phyloP scores from a whole-genome alignment of 2,329 filamentous ascomycete species.

The Colletotrichum aenigma region DNA sequence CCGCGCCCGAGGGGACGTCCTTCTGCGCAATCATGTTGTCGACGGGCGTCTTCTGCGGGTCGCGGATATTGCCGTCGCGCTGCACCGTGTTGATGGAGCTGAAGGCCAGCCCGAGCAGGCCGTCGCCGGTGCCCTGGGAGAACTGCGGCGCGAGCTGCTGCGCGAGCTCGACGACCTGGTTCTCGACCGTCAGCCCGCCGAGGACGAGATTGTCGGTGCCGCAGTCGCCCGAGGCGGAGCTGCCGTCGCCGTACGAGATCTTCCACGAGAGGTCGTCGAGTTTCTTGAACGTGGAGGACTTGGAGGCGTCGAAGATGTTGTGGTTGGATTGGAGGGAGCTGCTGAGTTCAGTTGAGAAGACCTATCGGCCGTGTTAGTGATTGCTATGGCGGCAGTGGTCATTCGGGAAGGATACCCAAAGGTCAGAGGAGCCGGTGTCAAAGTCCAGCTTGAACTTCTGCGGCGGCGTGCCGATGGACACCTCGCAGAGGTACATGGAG shows the following conservation, averaged over 20 bases:
- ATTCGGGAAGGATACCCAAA: slow-evolving; percentile 70
- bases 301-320: slow-evolving; percentile 38
- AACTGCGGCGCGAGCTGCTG: slow-evolving; percentile 63
- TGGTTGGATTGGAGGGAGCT: slow-evolving; percentile 41
- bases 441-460: slow-evolving; percentile 74
- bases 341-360: slow-evolving; percentile 33
- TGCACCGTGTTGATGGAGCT: slow-evolving; percentile 67
- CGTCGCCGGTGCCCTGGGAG: slow-evolving; percentile 62
- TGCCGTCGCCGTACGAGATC: slow-evolving; percentile 72
- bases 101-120: slow-evolving; percentile 74
- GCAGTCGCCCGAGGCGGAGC: slow-evolving; percentile 64
- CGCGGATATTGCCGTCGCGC: slow-evolving; percentile 45
- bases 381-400: slow-evolving; percentile 34
- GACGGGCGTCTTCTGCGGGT: slow-evolving; percentile 72
- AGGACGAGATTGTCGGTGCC: slow-evolving; percentile 72
- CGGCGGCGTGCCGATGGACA: slow-evolving; percentile 45
- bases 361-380: slow-evolving; percentile 14
- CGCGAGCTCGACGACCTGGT: slow-evolving; percentile 71
- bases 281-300: slow-evolving; percentile 38
- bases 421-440: slow-evolving; percentile 75
- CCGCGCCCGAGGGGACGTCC: slow-evolving; percentile 72
- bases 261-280: slow-evolving; percentile 58
- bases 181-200: slow-evolving; percentile 64
- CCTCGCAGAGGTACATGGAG: slow-evolving; percentile 41
- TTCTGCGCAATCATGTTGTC: slow-evolving; percentile 72